Evolutionary conservation across 306 rosid species (phyloP).

Genomic region (Heteromeles arbutifolia): DNA sequence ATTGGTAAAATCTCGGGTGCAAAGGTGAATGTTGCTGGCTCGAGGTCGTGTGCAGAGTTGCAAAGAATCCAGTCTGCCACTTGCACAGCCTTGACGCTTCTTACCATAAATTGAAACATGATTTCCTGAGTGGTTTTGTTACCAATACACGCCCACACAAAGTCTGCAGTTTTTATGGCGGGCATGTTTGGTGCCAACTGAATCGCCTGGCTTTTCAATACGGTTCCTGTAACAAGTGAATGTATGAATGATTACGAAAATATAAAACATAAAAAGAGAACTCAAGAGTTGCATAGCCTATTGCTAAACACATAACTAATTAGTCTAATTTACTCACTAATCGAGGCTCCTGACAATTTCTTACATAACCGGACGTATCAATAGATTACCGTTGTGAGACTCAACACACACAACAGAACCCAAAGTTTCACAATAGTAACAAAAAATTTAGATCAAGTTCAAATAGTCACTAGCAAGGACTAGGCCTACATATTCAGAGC

Average conservation of each 20-base stretch:
- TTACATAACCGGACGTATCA: background rate
- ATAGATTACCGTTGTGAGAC: background rate
- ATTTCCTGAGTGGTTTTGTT: conserved; percentile 36
- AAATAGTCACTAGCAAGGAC: background rate
- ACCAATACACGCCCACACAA: conserved; percentile 50
- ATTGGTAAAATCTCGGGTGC: background rate
- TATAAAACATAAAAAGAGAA: background rate
- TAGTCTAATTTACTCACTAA: too few relatives aligned
- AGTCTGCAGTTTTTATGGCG: conserved; percentile 29
- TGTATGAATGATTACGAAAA: background rate
- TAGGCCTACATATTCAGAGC: background rate
- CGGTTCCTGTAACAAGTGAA: conserved; percentile 30
- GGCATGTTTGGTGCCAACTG: conserved; percentile 53
- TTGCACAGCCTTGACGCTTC: background rate
- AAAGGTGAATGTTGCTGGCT: background rate
- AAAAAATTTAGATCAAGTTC: background rate
- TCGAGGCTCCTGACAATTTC: background rate
- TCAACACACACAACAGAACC: background rate
- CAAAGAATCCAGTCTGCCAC: background rate
- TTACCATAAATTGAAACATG: conserved; percentile 45
- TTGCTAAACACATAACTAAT: too few relatives aligned
- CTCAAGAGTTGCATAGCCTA: background rate
- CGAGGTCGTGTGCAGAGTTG: background rate
- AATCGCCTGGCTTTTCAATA: conserved; percentile 24
- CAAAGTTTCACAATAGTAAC: background rate